phyloP scores from a whole-genome alignment of 768 basidiomycete species.

The Panus rudis region DNA sequence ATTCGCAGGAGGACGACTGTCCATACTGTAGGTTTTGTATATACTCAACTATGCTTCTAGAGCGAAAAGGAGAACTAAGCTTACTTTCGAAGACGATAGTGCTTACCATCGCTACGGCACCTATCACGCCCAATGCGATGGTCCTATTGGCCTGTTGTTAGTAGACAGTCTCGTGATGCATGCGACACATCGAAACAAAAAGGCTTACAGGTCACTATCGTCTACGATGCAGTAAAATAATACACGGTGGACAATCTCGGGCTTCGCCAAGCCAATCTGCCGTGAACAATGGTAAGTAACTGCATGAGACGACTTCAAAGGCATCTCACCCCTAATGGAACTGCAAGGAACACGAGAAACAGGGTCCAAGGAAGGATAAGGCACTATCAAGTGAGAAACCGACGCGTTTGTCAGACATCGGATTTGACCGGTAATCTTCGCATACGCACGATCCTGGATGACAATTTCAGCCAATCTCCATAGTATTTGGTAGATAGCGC shows the following conservation, averaged over 20 bases:
- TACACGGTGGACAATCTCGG: constrained; percentile 6
- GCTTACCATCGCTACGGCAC: constrained; percentile 1
- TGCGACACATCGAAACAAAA: background rate
- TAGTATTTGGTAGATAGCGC: no score
- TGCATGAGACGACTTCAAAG: no score
- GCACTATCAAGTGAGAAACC: no score
- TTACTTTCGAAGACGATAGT: constrained; percentile 9
- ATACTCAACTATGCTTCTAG: no score
- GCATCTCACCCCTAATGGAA: no score
- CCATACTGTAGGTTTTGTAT: constrained; percentile 8
- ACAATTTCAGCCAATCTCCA: no score
- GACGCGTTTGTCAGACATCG: no score
- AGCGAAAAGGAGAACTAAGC: background rate
- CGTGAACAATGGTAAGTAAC: no score
- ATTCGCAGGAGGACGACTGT: constrained; percentile 5
- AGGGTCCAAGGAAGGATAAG: no score
- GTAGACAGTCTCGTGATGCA: background rate
- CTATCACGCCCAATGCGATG: constrained; percentile 2
- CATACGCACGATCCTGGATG: no score
- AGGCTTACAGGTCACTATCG: constrained; percentile 6
- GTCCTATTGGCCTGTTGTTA: background rate
- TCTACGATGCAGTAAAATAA: constrained; percentile 9
- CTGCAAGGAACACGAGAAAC: no score
- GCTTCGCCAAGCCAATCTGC: constrained; percentile 7
- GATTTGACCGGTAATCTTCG: no score